Percentiles rank a stretch among this genome's conserved stretches.
Conservation (phyloP, 2,329 filamentous ascomycete genomes). For the Colletotrichum magnum region DNA sequence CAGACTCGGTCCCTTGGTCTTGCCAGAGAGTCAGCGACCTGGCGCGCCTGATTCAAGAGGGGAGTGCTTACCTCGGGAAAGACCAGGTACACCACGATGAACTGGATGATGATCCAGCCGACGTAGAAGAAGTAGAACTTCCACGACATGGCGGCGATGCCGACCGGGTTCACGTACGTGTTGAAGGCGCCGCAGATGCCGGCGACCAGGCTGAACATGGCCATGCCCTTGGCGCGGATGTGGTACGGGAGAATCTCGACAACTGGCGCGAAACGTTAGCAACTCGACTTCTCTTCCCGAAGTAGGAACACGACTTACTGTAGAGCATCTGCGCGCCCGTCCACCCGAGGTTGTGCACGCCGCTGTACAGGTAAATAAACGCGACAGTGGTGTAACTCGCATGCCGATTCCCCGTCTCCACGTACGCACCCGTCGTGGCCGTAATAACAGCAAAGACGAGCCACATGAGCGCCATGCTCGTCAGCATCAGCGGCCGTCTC, state of each 20-base stretch:
- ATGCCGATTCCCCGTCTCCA: constrained; percentile 30
- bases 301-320: not conserved
- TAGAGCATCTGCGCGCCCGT: constrained; percentile 39
- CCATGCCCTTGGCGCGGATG: constrained; percentile 65
- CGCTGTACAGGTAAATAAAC: constrained; percentile 38
- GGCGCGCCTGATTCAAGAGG: fast-evolving
- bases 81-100: constrained; percentile 54
- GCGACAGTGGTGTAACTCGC: constrained; percentile 31
- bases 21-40: not conserved
- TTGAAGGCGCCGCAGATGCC: constrained; percentile 45
- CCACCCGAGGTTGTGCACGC: constrained; percentile 39
- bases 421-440: constrained; percentile 33
- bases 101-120: constrained; percentile 47
- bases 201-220: constrained; percentile 43
- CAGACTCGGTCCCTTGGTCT: constrained; percentile 42
- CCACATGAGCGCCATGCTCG: constrained; percentile 38
- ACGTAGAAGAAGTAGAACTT: constrained; percentile 72
- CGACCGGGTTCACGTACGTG: constrained; percentile 65
- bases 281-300: not conserved
- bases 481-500: constrained; percentile 39
- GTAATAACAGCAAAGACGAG: constrained; percentile 36
- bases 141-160: constrained; percentile 63
- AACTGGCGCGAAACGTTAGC: constrained; percentile 16
- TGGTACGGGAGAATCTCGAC: constrained; percentile 68
- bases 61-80: constrained; percentile 40